These are phyloP conservation scores for Citrullus colocynthis DNA, from an alignment of 306 rosid species.

Conservation along the genomic window DNA sequence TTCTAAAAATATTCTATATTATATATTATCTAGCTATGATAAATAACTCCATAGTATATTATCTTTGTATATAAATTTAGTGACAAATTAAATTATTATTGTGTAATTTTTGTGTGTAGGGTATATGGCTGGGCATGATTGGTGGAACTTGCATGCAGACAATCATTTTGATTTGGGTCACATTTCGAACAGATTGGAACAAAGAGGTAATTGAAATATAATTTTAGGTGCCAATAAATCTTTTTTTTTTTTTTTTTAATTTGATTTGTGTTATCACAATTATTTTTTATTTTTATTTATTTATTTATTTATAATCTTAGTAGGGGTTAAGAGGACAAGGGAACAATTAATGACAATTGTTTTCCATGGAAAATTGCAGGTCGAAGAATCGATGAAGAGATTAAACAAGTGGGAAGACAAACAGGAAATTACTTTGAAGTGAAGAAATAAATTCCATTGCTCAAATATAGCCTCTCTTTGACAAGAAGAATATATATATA, in stretches of 20 bases:
- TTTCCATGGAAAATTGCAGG: constrained; percentile 19
- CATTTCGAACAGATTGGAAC: constrained; percentile 53
- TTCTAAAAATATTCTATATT: too few relatives aligned
- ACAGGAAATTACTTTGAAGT: background rate
- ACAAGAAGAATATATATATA: too few relatives aligned
- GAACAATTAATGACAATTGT: too few relatives aligned
- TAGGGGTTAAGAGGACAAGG: too few relatives aligned
- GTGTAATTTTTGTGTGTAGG: constrained; percentile 16
- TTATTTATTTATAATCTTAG: too few relatives aligned
- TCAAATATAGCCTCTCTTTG: too few relatives aligned
- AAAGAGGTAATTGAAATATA: constrained; percentile 28
- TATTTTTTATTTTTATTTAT: too few relatives aligned
- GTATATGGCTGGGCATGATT: constrained; percentile 80
- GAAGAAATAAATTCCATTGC: background rate
- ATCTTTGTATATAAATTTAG: too few relatives aligned
- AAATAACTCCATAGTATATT: too few relatives aligned
- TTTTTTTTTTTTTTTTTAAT: background rate
- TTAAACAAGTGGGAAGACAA: constrained; percentile 42
- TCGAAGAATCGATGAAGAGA: constrained; percentile 48
- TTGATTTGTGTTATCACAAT: background rate
- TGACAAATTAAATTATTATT: background rate
- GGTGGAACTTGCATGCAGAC: constrained; percentile 65
- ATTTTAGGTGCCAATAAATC: background rate
- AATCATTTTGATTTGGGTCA: constrained; percentile 43
- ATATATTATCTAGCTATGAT: too few relatives aligned